A percentile compares a stretch with the other conserved stretches of the same genome.
Conservation (phyloP, 1,284 basidiomycete genomes). For the Cystobasidiaceae sp. region DNA sequence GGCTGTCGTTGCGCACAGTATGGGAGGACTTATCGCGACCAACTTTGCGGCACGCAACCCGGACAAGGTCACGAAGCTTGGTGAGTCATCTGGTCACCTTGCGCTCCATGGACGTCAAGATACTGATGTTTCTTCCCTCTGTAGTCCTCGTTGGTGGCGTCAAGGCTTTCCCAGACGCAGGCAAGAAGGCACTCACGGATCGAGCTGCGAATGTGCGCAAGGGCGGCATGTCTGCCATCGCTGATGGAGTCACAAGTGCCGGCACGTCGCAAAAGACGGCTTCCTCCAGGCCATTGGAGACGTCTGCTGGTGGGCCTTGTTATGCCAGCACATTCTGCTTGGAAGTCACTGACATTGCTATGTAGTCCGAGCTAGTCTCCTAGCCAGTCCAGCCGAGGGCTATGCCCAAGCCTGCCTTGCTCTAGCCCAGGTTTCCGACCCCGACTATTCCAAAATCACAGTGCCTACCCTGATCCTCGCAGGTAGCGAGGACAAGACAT, state of each 20-base stretch:
- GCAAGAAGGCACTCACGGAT: constrained; percentile 13
- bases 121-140: background rate
- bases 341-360: background rate
- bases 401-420: constrained; percentile 35
- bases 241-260: constrained; percentile 21
- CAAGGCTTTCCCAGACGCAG: constrained; percentile 14
- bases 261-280: constrained; percentile 31
- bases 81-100: background rate
- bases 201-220: constrained; percentile 29
- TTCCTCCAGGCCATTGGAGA: background rate
- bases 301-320: background rate
- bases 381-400: background rate
- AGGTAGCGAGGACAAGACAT: constrained; percentile 32
- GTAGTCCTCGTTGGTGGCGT: constrained; percentile 39
- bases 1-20: background rate
- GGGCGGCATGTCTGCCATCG: constrained; percentile 30
- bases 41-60: background rate
- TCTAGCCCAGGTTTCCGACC: constrained; percentile 24
- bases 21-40: constrained; percentile 16
- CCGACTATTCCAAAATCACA: constrained; percentile 32
- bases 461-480: constrained; percentile 31
- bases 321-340: background rate
- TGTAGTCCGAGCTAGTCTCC: constrained; percentile 4
- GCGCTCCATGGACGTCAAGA: background rate
- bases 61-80: background rate